Evolutionary conservation across 495 filamentous ascomycete species (phyloP), one percentile per base, ranked within the genome.

Genomic region (Endocarpon pusillum): DNA sequence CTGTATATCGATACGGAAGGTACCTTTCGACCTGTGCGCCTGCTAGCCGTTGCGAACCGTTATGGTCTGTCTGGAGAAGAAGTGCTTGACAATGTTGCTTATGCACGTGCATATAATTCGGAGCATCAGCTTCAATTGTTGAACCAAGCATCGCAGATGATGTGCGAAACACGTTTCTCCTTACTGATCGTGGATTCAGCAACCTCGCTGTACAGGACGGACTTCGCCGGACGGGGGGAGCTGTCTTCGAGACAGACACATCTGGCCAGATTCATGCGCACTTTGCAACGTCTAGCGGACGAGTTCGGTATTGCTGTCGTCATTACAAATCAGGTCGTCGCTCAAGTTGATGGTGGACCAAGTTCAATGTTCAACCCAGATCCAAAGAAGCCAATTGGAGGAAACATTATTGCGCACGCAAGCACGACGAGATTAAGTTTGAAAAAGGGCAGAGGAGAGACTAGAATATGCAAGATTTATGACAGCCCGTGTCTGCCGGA

Each of bases 1-100:
- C 64, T 96, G n/a, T 97, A 96, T 51, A 96, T 97, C 44, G 89
- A 97, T 45, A 96, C 89, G 0, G 89, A 97, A 54, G 89, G 91
- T 34, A 97, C 89, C 4, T 97, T 97, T 48, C 72, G 87, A 34
- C 89, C 89, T 0, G 84, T 97, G 17, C 79, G 89, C 16, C 60
- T 89, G 2, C 70, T 97, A 3, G 71, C 84, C 10, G 89, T 97
- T 8, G 91, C 89, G 17, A 86, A 92, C 44, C 71, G 89, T 18
- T 97, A 85, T 45, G 89, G 89, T 0, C 67, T 97, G 14, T 86
- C 81, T 4, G 91, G 89, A 10, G 91, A 97, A 54, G 89, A 97
- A 51, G 89, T 97, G 1, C 66, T 97, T 12, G 89, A 97, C 58
- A 97, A 97, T 49, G 82, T 97, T 25, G 89, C 89, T 3, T 97